Evolutionary conservation across 345 rosid genomes (phyloP), one percentile per base, ranked within the genome.

Genomic region (Trapa incisa): DNA sequence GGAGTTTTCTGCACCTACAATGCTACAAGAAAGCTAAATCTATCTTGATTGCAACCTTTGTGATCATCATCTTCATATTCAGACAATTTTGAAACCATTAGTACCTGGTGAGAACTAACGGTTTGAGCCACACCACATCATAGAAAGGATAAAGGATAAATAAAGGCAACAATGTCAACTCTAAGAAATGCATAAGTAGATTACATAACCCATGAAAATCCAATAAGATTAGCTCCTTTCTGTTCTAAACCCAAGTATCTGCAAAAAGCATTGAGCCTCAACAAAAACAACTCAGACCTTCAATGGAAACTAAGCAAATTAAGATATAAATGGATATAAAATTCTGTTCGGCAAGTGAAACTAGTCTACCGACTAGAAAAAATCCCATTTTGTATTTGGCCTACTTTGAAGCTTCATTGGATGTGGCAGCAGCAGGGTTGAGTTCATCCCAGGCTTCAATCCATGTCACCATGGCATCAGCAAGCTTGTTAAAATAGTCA

Each of bases 381-480:
- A 32, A 32, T 33, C 37, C 37, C 37, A 32, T 1, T 5, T 35
- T 4, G 5, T 32, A 58, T 14, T 10, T n/a, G 35, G 35, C 62
- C 81, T 76, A 80, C 35, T 84, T 84, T 35, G 73, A 52, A 36
- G 78, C 32, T 41, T 77, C 81, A 1, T 75, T 75, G 29, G 67
- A 42, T 14, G 69, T 1, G 15, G 56, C 22, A 61, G 48, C 52
- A 15, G 80, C 64, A 45, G 89, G 89, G 88, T 90, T 90, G 75
- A 87, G 86, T 75, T 90, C 97, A 67, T 87, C 95, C 97, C 97
- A 90, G 15, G 95, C 95, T 64, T 86, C 97, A n/a, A 90, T 82
- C 97, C 97, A 90, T 36, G 95, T 88, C 67, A 86, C 85, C 97
- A 90, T 90, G 69, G 95, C 89, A 61, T 90, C 97, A 0, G 86